These are phyloP conservation scores for Rhododendron vialii DNA, from an alignment of 148 eudicot genomes.

Conservation along the genomic window DNA sequence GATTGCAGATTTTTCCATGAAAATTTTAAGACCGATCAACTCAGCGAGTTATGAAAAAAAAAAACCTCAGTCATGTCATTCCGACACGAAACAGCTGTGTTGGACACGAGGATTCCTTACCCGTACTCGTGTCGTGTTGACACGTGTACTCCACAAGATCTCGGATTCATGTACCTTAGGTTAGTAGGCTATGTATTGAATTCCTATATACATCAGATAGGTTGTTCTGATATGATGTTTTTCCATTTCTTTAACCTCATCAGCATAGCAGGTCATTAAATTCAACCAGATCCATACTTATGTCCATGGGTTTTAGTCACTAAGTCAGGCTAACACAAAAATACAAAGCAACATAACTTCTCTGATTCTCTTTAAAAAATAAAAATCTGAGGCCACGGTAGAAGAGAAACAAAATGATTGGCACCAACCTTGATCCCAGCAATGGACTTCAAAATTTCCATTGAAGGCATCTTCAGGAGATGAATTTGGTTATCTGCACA, in stretches of 20 bases:
- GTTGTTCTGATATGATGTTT: not conserved
- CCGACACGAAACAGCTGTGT: not conserved
- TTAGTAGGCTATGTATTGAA: not conserved
- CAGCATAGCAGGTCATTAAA: not conserved
- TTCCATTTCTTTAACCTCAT: not conserved
- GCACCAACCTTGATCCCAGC: conserved; percentile 85
- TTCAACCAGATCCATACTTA: not conserved
- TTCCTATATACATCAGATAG: not conserved
- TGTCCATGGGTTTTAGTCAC: not conserved
- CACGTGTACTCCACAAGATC: not conserved
- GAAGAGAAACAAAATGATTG: conserved; percentile 3
- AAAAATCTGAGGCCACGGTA: not conserved
- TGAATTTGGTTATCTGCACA: conserved; percentile 86
- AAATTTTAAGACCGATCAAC: not conserved
- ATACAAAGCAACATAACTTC: not conserved
- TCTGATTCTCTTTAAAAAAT: not conserved
- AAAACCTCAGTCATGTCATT: not conserved
- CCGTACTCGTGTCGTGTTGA: not conserved
- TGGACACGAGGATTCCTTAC: not conserved
- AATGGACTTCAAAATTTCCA: conserved; percentile 72
- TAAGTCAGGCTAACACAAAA: not conserved
- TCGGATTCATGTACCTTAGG: not conserved
- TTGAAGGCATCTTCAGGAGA: conserved; percentile 67
- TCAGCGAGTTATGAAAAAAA: not conserved
- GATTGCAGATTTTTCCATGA: not conserved